Evolutionary conservation across 352 stramenopile species (phyloP).

Genomic region (Globisporangium nagaii): DNA sequence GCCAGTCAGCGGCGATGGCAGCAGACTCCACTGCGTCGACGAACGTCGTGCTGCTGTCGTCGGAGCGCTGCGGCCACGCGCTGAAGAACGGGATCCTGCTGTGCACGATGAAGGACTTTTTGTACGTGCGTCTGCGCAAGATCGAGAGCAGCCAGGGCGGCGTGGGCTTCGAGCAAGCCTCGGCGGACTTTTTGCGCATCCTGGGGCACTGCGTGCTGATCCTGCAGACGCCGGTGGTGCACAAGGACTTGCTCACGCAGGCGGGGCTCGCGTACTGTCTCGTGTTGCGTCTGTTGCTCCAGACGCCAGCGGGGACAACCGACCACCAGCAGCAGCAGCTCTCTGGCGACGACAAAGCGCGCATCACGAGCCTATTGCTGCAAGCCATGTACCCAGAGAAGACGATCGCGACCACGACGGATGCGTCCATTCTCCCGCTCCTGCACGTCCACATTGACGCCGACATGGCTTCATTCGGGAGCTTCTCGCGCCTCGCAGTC

Average conservation of each 20-base stretch:
- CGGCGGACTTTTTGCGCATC: constrained; percentile 34
- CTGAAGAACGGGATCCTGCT: constrained; percentile 71
- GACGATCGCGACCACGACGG: not conserved
- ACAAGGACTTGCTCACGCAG: constrained; percentile 78
- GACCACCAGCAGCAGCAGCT: too few relatives aligned
- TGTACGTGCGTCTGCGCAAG: constrained; percentile 26
- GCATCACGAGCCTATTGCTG: constrained; percentile 26
- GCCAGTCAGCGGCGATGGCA: not conserved
- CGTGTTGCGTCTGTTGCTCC: constrained; percentile 49
- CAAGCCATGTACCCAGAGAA: constrained; percentile 32
- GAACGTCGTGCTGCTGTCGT: constrained; percentile 66
- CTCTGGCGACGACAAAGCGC: not conserved
- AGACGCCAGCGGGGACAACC: too few relatives aligned
- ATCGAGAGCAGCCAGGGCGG: constrained; percentile 6
- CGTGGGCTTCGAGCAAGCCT: not conserved
- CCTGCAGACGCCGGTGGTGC: constrained; percentile 60
- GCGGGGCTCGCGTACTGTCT: constrained; percentile 65
- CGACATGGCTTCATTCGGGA: constrained; percentile 34
- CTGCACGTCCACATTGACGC: constrained; percentile 30
- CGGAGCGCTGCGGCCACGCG: constrained; percentile 61
- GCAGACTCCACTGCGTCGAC: constrained; percentile 26
- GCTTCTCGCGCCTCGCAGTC: constrained; percentile 56
- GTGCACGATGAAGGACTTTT: constrained; percentile 51
- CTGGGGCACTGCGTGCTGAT: constrained; percentile 55
- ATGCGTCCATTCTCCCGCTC: not conserved